These are phyloP conservation scores for Lachancea kluyveri DNA, from an alignment of 805 yeast species.

Conservation along the genomic window DNA sequence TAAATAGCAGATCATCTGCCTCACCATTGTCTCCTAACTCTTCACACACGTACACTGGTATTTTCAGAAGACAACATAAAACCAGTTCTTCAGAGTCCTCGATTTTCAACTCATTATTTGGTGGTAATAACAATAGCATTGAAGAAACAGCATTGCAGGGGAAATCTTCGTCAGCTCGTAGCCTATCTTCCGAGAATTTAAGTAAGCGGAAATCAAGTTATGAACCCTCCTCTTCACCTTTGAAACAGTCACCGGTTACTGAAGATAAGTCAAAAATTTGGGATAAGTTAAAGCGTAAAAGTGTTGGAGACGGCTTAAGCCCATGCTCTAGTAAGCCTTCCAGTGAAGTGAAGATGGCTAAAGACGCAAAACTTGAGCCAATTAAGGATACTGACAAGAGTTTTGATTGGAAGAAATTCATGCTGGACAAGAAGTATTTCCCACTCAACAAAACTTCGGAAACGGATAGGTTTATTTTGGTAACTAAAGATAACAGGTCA, in stretches of 20 bases:
- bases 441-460: slow-evolving; percentile 30
- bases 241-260: slow-evolving; percentile 11
- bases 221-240: slow-evolving; percentile 7
- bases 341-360: too few species aligned
- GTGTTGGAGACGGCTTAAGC: too few species aligned
- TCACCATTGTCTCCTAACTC: slow-evolving; percentile 25
- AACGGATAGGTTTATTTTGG: slow-evolving; percentile 39
- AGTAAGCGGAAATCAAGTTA: slow-evolving; percentile 8
- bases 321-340: too few species aligned
- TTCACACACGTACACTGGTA: slow-evolving; percentile 29
- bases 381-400: too few species aligned
- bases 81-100: slow-evolving; percentile 58
- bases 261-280: slow-evolving; percentile 26
- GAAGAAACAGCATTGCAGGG: too few species aligned
- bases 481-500: slow-evolving; percentile 54
- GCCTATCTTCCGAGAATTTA: slow-evolving; percentile 14
- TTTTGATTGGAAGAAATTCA: slow-evolving; percentile 11
- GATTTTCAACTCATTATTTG: slow-evolving; percentile 33
- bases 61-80: slow-evolving; percentile 59
- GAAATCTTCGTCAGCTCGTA: slow-evolving; percentile 9
- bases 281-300: slow-evolving; percentile 26
- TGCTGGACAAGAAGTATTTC: slow-evolving; percentile 33
- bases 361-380: too few species aligned
- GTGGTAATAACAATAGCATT: slow-evolving; percentile 8
- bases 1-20: slow-evolving; percentile 12